phyloP scores from a whole-genome alignment of 148 eudicot genomes.

The Heliosperma pusillum region DNA sequence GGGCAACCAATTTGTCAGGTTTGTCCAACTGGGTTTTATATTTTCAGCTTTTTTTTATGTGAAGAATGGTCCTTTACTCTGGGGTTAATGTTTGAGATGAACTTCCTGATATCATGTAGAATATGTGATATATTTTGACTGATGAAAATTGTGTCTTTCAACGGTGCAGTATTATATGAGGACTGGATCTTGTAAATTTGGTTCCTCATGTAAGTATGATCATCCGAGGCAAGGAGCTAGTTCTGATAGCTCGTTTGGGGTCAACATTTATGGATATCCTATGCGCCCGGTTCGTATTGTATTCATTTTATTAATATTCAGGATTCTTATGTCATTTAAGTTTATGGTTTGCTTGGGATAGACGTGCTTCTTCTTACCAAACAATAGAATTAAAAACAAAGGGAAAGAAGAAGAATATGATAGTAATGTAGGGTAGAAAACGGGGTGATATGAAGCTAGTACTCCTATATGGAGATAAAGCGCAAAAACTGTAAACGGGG shows the following conservation, averaged over 20 bases:
- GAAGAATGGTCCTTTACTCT: too few species aligned
- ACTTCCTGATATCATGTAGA: not conserved
- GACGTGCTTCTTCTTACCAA: too few species aligned
- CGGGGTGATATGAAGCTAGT: too few species aligned
- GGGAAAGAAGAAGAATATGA: too few species aligned
- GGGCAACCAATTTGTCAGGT: slow-evolving; percentile 97
- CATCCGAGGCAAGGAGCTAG: slow-evolving; percentile 84
- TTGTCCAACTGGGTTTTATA: not conserved
- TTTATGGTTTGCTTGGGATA: not conserved
- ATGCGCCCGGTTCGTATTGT: slow-evolving; percentile 59
- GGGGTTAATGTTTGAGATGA: not conserved
- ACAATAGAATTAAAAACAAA: too few species aligned
- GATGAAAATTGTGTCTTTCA: not conserved
- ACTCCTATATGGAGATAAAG: too few species aligned
- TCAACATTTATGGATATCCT: slow-evolving; percentile 75
- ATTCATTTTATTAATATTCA: not conserved
- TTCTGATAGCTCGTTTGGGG: slow-evolving; percentile 40
- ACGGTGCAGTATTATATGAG: slow-evolving; percentile 73
- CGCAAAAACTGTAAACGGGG: too few species aligned
- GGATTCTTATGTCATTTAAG: not conserved
- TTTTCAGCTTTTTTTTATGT: not conserved
- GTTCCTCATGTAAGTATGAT: slow-evolving; percentile 90
- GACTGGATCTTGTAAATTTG: too few species aligned
- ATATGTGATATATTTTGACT: not conserved
- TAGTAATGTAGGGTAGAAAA: too few species aligned